These are phyloP conservation scores for Phytomonas serpens DNA, from an alignment of 208 protist genomes.

Conservation along the genomic window DNA sequence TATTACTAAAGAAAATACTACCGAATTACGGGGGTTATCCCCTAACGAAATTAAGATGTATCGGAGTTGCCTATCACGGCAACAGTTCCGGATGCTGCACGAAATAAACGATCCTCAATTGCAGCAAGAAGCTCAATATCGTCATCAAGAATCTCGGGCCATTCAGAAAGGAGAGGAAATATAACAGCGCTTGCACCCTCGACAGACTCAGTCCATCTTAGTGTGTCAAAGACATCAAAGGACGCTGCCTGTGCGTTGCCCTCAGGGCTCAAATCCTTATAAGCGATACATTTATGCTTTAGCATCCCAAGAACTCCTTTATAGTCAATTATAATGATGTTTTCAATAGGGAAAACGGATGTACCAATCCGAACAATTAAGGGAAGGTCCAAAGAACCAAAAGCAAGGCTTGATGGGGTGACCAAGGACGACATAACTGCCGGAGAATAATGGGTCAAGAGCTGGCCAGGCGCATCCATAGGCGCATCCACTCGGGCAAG, in stretches of 20 bases:
- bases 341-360: slow-evolving; percentile 18
- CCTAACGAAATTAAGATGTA: slow-evolving; percentile 2
- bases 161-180: slow-evolving; percentile 85
- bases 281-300: slow-evolving; percentile 31
- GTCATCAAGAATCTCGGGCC: slow-evolving; percentile 18
- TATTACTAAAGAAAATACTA: not conserved
- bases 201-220: slow-evolving; percentile 78
- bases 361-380: slow-evolving; percentile 26
- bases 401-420: slow-evolving; percentile 42
- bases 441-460: slow-evolving; percentile 90
- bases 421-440: slow-evolving; percentile 60
- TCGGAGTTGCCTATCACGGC: slow-evolving; percentile 17
- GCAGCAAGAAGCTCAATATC: slow-evolving; percentile 61
- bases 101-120: slow-evolving; percentile 86
- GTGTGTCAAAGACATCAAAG: slow-evolving; percentile 68
- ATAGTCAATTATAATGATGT: slow-evolving; percentile 71
- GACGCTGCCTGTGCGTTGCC: slow-evolving; percentile 62
- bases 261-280: slow-evolving; percentile 52
- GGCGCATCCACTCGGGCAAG: slow-evolving; percentile 20
- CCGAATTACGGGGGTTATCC: not conserved
- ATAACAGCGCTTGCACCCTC: slow-evolving; percentile 46
- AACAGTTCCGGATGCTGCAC: slow-evolving; percentile 79
- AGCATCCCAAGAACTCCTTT: slow-evolving; percentile 35
- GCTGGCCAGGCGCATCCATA: slow-evolving; percentile 87
- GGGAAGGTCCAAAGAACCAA: not conserved